Conservation (phyloP, 208 protist genomes). For the Leishmania guyanensis region DNA sequence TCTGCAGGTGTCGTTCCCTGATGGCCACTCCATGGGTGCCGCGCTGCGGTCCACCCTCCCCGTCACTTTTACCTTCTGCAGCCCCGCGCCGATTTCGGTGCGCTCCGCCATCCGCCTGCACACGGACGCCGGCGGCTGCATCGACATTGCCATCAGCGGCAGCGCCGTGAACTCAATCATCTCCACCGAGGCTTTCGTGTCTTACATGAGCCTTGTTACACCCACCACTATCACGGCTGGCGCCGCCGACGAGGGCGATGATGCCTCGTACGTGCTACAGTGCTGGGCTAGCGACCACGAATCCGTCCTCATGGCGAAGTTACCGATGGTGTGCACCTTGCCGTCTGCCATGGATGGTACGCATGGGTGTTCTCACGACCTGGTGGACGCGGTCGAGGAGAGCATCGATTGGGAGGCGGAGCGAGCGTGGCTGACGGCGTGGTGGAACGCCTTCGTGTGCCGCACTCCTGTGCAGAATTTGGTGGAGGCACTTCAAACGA, state of each 20-base stretch:
- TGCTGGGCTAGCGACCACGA: constrained; percentile 1
- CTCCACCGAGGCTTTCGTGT: constrained; percentile 62
- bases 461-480: constrained; percentile 61
- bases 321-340: constrained; percentile 23
- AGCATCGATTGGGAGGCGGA: constrained; percentile 27
- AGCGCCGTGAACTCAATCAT: constrained; percentile 91
- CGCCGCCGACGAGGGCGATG: constrained; percentile 23
- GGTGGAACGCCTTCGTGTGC: constrained; percentile 83
- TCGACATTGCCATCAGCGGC: constrained; percentile 80
- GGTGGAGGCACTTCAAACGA: constrained; percentile 51
- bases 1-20: constrained; percentile 80
- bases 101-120: constrained; percentile 81
- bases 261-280: constrained; percentile 14
- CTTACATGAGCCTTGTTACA: constrained; percentile 20
- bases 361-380: constrained; percentile 1
- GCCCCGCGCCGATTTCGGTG: constrained; percentile 29
- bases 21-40: constrained; percentile 46
- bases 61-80: constrained; percentile 75
- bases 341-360: neutral
- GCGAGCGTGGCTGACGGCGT: constrained; percentile 58
- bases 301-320: neutral
- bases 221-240: constrained; percentile 34
- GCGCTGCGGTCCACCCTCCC: constrained; percentile 48
- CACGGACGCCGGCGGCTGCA: constrained; percentile 69
- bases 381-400: constrained; percentile 28